phyloP scores from a whole-genome alignment of 495 filamentous ascomycete genomes.

The Penicillium pulvis region DNA sequence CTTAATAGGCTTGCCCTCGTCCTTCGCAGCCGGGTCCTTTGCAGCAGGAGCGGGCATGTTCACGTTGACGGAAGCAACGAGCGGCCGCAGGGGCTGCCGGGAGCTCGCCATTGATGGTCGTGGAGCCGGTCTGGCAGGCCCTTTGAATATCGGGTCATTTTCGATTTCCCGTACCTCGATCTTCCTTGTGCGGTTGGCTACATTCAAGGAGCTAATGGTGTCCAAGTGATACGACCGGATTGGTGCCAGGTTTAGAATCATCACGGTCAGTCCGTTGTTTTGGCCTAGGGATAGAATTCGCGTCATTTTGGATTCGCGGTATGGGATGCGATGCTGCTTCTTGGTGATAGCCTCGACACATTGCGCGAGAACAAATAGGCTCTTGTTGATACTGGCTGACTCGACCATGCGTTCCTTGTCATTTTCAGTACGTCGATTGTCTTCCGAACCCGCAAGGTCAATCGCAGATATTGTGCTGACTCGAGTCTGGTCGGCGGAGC shows the following conservation, averaged over 20 bases:
- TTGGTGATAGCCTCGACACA: constrained; percentile 93
- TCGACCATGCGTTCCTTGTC: constrained; percentile 90
- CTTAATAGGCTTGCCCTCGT: constrained; percentile 72
- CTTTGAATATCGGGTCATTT: constrained; percentile 85
- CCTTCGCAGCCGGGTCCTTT: constrained; percentile 51
- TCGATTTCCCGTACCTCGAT: constrained; percentile 95
- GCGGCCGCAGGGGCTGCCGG: constrained; percentile 76
- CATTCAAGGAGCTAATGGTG: constrained; percentile 90
- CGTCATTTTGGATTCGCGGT: constrained; percentile 97
- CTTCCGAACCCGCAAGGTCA: constrained; percentile 94
- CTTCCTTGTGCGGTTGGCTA: constrained; percentile 93
- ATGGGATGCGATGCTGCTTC: constrained; percentile 81
- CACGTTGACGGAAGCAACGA: constrained; percentile 61
- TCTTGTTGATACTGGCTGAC: constrained; percentile 98
- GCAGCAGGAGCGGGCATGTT: constrained; percentile 53
- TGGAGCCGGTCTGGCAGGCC: constrained; percentile 55
- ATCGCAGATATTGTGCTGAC: constrained; percentile 90
- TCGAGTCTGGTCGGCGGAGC: constrained; percentile 66
- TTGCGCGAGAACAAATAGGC: constrained; percentile 89
- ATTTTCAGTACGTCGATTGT: constrained; percentile 93
- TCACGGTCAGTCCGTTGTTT: constrained; percentile 92
- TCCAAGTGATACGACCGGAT: constrained; percentile 88
- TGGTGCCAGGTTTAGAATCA: constrained; percentile 94
- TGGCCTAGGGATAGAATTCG: constrained; percentile 89
- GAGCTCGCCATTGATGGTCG: constrained; percentile 48